A percentile compares a stretch with the other conserved stretches of the same genome.
Conservation (phyloP, 805 yeast species). For the Saturnispora dispora region DNA sequence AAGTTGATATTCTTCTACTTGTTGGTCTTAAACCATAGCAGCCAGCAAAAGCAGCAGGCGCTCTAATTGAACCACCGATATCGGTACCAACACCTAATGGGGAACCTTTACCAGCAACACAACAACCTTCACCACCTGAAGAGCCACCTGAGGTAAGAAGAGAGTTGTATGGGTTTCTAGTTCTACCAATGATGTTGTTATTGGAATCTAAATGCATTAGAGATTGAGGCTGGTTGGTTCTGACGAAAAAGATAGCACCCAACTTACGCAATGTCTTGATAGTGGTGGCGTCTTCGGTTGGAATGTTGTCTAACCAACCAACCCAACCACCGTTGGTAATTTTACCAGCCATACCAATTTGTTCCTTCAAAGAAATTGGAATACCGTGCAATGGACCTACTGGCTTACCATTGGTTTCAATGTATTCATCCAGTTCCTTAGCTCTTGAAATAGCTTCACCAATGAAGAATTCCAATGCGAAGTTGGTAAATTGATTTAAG, state of each 20-base stretch:
- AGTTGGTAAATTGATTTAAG: slow-evolving; percentile 53
- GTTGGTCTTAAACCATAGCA: slow-evolving; percentile 57
- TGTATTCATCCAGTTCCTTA: slow-evolving; percentile 45
- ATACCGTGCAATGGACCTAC: slow-evolving; percentile 64
- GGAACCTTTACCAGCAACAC: slow-evolving; percentile 50
- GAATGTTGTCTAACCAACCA: slow-evolving; percentile 37
- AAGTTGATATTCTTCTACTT: slow-evolving; percentile 40
- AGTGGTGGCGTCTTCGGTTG: slow-evolving; percentile 38
- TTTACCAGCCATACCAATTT: slow-evolving; percentile 43
- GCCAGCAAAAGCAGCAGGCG: slow-evolving; percentile 60
- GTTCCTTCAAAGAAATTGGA: slow-evolving; percentile 63
- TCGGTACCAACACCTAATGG: slow-evolving; percentile 54
- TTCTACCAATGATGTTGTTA: slow-evolving; percentile 51
- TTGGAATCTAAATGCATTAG: slow-evolving; percentile 61
- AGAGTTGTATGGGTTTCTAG: slow-evolving; percentile 51
- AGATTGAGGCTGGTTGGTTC: slow-evolving; percentile 63
- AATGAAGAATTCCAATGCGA: slow-evolving; percentile 46
- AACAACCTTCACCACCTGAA: slow-evolving; percentile 64
- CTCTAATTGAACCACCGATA: slow-evolving; percentile 63
- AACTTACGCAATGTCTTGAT: slow-evolving; percentile 38
- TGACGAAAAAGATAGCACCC: slow-evolving; percentile 55
- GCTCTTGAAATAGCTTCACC: slow-evolving; percentile 55
- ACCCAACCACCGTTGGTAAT: slow-evolving; percentile 56
- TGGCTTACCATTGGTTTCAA: slow-evolving; percentile 38
- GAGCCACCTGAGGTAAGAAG: slow-evolving; percentile 62